phyloP scores from a whole-genome alignment of 2,329 filamentous ascomycete genomes.

The Ophiocordyceps polyrhachis-furcata region DNA sequence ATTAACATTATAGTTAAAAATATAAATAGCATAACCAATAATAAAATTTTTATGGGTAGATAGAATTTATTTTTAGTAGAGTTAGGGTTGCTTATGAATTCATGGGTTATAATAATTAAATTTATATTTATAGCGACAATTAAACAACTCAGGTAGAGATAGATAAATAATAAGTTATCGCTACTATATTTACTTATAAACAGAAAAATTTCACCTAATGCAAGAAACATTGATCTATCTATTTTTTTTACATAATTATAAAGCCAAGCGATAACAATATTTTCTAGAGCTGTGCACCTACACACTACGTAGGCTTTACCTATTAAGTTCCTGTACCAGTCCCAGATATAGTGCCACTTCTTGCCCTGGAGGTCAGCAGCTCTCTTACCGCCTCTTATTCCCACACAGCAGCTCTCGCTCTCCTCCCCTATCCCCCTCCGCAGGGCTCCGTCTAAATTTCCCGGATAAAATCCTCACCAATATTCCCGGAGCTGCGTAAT shows the following conservation, averaged over 20 bases:
- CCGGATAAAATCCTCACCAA: too few relatives aligned
- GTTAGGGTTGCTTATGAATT: background rate
- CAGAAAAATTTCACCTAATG: background rate
- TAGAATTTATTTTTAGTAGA: background rate
- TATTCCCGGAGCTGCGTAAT: too few relatives aligned
- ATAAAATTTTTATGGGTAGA: background rate
- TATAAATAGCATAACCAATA: background rate
- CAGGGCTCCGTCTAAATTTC: too few relatives aligned
- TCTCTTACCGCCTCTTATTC: too few relatives aligned
- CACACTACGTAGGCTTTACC: too few relatives aligned
- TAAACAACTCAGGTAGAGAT: background rate
- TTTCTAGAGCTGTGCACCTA: too few relatives aligned
- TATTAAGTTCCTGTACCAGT: too few relatives aligned
- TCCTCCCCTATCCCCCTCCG: too few relatives aligned
- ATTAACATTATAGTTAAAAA: background rate
- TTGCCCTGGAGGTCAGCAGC: too few relatives aligned
- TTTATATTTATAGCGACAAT: background rate
- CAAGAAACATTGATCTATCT: background rate
- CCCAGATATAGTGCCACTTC: too few relatives aligned
- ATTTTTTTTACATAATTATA: background rate
- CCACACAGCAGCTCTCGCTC: too few relatives aligned
- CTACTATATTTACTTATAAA: background rate
- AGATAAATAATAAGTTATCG: background rate
- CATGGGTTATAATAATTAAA: background rate
- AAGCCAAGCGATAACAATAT: background rate